Evolutionary conservation across 108 stramenopile species (phyloP).

Genomic region (Pseudonitzschia pungens): DNA sequence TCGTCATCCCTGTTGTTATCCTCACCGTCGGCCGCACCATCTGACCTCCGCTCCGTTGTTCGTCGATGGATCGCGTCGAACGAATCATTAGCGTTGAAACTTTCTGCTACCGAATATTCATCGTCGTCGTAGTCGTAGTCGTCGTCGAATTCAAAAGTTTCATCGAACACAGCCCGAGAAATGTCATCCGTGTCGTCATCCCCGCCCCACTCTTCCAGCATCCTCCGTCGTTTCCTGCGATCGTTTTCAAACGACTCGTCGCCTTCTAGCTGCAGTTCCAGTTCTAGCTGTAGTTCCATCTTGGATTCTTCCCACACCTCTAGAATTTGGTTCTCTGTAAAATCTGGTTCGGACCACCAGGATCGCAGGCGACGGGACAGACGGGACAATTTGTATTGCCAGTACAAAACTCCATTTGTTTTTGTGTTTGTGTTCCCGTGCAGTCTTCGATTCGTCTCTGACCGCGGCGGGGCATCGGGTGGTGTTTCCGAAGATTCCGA

Average conservation of each 20-base stretch:
- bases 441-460: not conserved
- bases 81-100: too few relatives aligned
- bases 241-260: not conserved
- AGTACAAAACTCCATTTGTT: slow-evolving; percentile 12
- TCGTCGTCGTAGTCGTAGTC: too few relatives aligned
- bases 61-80: too few relatives aligned
- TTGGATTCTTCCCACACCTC: slow-evolving; percentile 30
- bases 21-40: too few relatives aligned
- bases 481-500: not conserved
- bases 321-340: slow-evolving; percentile 41
- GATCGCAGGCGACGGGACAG: slow-evolving; percentile 2
- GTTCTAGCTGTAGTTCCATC: slow-evolving; percentile 16
- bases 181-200: too few relatives aligned
- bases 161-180: too few relatives aligned
- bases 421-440: slow-evolving; percentile 6
- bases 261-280: too few relatives aligned
- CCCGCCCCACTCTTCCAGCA: too few relatives aligned
- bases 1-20: not conserved
- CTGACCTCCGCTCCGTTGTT: too few relatives aligned
- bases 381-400: slow-evolving; percentile 13
- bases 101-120: too few relatives aligned
- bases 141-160: too few relatives aligned
- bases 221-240: not conserved
- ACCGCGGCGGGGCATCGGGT: not conserved
- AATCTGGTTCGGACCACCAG: not conserved